These are phyloP conservation scores for Cladosporium sp. DNA, from an alignment of 2,329 filamentous ascomycete species.

Conservation along the genomic window DNA sequence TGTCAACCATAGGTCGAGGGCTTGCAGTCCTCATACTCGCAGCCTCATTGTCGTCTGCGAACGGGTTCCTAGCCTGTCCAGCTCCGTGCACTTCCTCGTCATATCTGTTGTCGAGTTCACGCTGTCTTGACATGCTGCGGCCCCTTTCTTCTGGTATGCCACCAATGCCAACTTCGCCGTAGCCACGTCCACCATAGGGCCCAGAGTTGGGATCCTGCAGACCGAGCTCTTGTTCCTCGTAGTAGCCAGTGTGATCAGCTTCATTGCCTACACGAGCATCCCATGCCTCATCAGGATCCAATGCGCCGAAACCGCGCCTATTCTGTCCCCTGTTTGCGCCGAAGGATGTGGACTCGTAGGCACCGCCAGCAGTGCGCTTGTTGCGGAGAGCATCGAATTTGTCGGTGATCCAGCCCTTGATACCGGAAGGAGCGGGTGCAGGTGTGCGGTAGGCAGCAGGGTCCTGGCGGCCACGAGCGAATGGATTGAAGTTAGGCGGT, in stretches of 20 bases:
- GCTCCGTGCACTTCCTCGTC: conserved; percentile 42
- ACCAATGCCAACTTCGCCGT: conserved; percentile 29
- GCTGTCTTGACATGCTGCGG: conserved; percentile 47
- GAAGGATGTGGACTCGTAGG: conserved; percentile 34
- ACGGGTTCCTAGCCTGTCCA: conserved; percentile 54
- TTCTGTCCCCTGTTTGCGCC: conserved; percentile 23
- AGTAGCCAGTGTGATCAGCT: conserved; percentile 56
- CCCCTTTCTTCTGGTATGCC: conserved; percentile 38
- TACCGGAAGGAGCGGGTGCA: conserved; percentile 56
- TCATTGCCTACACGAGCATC: conserved; percentile 74
- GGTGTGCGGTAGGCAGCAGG: conserved; percentile 41
- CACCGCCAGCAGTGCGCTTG: conserved; percentile 58
- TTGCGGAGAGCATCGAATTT: conserved; percentile 61
- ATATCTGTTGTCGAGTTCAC: conserved; percentile 42
- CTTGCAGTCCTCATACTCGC: conserved; percentile 66
- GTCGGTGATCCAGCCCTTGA: conserved; percentile 69
- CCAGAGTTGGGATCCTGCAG: conserved; percentile 42
- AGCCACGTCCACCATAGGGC: conserved; percentile 37
- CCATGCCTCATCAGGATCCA: conserved; percentile 85
- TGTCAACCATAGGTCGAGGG: conserved; percentile 61
- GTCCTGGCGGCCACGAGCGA: conserved; percentile 40
- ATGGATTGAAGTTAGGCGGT: conserved; percentile 67
- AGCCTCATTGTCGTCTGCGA: conserved; percentile 64
- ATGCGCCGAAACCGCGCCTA: conserved; percentile 54
- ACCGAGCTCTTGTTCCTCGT: conserved; percentile 74